Evolutionary conservation across 2,329 filamentous ascomycete genomes (phyloP).

Genomic region (Diplodia sapinea): DNA sequence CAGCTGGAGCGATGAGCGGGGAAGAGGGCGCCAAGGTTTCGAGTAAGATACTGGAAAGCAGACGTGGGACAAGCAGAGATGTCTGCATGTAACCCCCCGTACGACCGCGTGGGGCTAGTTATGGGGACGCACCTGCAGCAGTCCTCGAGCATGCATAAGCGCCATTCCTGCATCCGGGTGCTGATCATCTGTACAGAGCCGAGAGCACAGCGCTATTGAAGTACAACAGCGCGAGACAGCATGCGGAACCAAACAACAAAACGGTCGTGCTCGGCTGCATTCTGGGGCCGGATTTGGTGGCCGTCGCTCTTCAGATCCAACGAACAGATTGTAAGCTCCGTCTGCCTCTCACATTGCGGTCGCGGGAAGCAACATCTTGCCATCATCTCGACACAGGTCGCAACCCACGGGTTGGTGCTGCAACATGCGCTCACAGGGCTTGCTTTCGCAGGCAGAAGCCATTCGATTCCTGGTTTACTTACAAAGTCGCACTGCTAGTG

Average conservation of each 20-base stretch:
- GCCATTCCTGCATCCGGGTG: not conserved
- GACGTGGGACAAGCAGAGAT: not conserved
- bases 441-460: not conserved
- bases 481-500: slow-evolving; percentile 31
- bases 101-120: not conserved
- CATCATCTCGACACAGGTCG: slow-evolving; percentile 1
- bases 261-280: not conserved
- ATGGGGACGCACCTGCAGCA: slow-evolving; percentile 11
- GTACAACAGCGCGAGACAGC: slow-evolving; percentile 21
- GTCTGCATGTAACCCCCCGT: not conserved
- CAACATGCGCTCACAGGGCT: not conserved
- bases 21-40: too few species aligned
- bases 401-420: slow-evolving; percentile 7
- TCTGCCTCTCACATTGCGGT: slow-evolving; percentile 7
- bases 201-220: not conserved
- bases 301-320: slow-evolving; percentile 12
- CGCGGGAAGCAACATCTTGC: not conserved
- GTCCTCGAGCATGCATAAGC: not conserved
- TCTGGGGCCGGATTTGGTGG: slow-evolving; percentile 1
- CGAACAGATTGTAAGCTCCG: slow-evolving; percentile 11
- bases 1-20: not conserved
- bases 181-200: not conserved
- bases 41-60: not conserved
- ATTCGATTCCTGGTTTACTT: slow-evolving; percentile 24
- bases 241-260: slow-evolving; percentile 5